phyloP scores from a whole-genome alignment of 768 basidiomycete genomes.

The Collybia sordida region DNA sequence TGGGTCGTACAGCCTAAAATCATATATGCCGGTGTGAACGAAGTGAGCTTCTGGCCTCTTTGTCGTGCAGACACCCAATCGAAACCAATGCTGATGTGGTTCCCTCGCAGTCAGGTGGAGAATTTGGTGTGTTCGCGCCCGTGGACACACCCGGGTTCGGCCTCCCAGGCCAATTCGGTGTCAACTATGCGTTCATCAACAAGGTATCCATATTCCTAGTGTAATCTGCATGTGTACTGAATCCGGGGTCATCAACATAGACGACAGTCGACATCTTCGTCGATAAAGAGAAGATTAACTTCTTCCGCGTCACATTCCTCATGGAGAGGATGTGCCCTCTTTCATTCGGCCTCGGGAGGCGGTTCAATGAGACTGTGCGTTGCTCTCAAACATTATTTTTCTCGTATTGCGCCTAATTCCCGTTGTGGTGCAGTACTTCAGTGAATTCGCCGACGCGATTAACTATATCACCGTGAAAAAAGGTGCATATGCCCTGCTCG shows the following conservation, averaged over 20 bases:
- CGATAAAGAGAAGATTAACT: conserved; percentile 46
- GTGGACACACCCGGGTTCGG: conserved; percentile 33
- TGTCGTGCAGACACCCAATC: background rate
- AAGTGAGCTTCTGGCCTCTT: conserved; percentile 23
- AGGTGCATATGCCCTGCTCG: conserved; percentile 41
- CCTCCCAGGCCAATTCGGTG: conserved; percentile 42
- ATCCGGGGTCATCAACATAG: conserved; percentile 16
- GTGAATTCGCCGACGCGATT: conserved; percentile 40
- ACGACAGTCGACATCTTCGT: conserved; percentile 45
- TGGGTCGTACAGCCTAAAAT: conserved; percentile 25
- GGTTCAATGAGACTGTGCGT: conserved; percentile 44
- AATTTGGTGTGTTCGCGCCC: conserved; percentile 41
- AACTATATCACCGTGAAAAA: conserved; percentile 41
- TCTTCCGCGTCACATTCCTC: conserved; percentile 49
- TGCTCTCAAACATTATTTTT: background rate
- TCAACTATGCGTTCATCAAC: conserved; percentile 47
- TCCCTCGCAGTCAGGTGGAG: conserved; percentile 40
- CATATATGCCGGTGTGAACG: conserved; percentile 45
- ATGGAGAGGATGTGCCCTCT: conserved; percentile 46
- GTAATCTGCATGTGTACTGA: background rate
- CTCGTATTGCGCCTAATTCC: background rate
- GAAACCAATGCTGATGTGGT: background rate
- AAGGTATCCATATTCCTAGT: conserved; percentile 25
- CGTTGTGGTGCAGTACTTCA: conserved; percentile 34
- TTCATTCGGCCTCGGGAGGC: conserved; percentile 35